Percentiles rank a stretch among this genome's conserved stretches.
Conservation (phyloP, 129 eudicot genomes). For the Flaveria sonorensis region DNA sequence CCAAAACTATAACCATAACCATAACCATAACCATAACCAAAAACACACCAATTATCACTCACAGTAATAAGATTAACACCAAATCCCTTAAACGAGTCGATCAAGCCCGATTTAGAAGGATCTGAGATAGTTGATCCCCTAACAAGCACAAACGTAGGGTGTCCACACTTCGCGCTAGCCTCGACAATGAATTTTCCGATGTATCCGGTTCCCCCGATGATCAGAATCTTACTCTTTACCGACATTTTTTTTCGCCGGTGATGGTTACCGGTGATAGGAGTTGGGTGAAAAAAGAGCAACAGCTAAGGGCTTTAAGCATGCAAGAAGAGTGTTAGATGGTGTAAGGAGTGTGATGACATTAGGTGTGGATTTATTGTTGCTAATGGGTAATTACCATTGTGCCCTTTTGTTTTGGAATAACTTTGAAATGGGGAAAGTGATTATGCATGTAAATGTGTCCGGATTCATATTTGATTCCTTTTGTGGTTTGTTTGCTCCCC, state of each 20-base stretch:
- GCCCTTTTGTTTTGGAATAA: slow-evolving; percentile 4
- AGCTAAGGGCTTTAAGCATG: slow-evolving; percentile 16
- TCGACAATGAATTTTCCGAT: slow-evolving; percentile 46
- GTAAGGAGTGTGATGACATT: not conserved
- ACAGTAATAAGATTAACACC: slow-evolving; percentile 39
- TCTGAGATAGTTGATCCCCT: slow-evolving; percentile 37
- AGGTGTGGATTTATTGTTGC: not conserved
- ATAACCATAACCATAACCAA: too few relatives aligned
- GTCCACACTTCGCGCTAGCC: slow-evolving; percentile 41
- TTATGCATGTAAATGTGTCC: not conserved
- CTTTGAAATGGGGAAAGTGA: not conserved
- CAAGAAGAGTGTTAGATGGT: not conserved
- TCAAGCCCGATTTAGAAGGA: slow-evolving; percentile 34
- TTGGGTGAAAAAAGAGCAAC: slow-evolving; percentile 13
- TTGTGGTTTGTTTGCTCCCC: not conserved
- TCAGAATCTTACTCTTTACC: slow-evolving; percentile 36
- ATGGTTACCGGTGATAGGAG: not conserved
- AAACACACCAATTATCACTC: not conserved
- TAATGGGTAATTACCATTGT: not conserved
- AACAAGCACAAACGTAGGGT: slow-evolving; percentile 43
- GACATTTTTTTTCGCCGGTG: slow-evolving; percentile 25
- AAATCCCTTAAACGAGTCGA: slow-evolving; percentile 29
- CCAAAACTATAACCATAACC: not conserved
- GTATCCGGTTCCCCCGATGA: slow-evolving; percentile 53
- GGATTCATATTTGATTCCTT: slow-evolving; percentile 2